Evolutionary conservation across 345 rosid genomes (phyloP).

Genomic region (Populus pruinosa): DNA sequence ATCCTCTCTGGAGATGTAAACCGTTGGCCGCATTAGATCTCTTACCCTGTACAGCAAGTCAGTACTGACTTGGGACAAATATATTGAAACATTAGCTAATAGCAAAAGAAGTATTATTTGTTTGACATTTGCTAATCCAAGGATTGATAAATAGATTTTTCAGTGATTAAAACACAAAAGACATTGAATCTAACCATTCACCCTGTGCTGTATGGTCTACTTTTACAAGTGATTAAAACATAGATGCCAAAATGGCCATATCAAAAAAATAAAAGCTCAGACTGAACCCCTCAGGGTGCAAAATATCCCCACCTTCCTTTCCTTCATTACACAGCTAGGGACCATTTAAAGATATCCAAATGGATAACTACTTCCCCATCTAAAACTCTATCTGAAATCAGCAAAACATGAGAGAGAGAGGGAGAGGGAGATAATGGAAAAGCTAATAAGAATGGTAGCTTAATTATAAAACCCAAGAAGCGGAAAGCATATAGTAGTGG

Average conservation of each 20-base stretch:
- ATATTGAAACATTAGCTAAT: neutral
- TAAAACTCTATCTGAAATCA: neutral
- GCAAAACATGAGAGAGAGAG: neutral
- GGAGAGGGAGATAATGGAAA: neutral
- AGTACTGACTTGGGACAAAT: neutral
- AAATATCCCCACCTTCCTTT: conserved; percentile 20
- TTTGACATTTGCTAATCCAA: neutral
- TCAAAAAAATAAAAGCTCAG: conserved; percentile 14
- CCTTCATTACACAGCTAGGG: conserved; percentile 3
- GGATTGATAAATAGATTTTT: conserved; percentile 2
- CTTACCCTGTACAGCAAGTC: neutral
- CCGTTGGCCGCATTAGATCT: neutral
- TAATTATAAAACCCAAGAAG: neutral
- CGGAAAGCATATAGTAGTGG: neutral
- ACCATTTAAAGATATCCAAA: conserved; percentile 8
- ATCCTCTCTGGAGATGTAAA: conserved; percentile 3
- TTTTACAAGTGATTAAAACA: conserved; percentile 11
- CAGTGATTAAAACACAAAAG: conserved; percentile 7
- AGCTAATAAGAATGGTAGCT: neutral
- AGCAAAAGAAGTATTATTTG: neutral
- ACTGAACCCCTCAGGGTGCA: conserved; percentile 7
- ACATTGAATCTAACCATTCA: conserved; percentile 9
- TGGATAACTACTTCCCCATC: conserved; percentile 19
- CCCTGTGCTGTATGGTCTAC: neutral
- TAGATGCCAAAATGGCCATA: conserved; percentile 9